Evolutionary conservation across 768 basidiomycete species (phyloP).

Genomic region (button mushroom (Agaricus bisporus)): DNA sequence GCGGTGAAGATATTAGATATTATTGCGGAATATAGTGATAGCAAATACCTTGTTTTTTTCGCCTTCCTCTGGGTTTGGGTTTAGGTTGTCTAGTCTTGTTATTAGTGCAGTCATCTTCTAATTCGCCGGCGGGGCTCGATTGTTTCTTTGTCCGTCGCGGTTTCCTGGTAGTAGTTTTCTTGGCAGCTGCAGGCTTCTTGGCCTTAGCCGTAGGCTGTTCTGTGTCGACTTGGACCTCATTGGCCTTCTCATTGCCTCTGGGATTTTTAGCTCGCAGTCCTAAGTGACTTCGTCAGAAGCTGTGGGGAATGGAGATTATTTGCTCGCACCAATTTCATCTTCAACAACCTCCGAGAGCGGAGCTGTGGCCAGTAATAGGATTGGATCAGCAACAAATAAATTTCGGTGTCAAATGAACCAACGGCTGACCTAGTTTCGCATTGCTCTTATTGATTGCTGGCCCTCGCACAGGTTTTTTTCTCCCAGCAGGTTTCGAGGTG

Average conservation of each 20-base stretch:
- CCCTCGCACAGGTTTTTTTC: not conserved
- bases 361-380: not conserved
- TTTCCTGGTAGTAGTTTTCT: not conserved
- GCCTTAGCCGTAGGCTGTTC: not conserved
- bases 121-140: not conserved
- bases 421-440: not conserved
- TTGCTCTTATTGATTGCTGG: not conserved
- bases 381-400: not conserved
- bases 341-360: not conserved
- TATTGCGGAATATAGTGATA: not conserved
- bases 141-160: not conserved
- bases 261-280: not conserved
- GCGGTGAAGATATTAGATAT: not conserved
- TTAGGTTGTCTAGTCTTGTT: not conserved
- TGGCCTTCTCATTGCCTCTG: not conserved
- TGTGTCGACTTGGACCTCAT: not conserved
- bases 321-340: not conserved
- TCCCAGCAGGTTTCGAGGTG: not conserved
- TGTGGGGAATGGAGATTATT: not conserved
- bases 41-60: slow-evolving; percentile 1
- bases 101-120: not conserved
- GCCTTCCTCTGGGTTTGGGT: slow-evolving; percentile 1
- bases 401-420: not conserved
- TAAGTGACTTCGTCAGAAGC: not conserved
- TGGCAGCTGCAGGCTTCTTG: not conserved